Evolutionary conservation across 805 yeast species (phyloP), one percentile per base, ranked within the genome.

Genomic region (Hanseniaspora valbyensis): DNA sequence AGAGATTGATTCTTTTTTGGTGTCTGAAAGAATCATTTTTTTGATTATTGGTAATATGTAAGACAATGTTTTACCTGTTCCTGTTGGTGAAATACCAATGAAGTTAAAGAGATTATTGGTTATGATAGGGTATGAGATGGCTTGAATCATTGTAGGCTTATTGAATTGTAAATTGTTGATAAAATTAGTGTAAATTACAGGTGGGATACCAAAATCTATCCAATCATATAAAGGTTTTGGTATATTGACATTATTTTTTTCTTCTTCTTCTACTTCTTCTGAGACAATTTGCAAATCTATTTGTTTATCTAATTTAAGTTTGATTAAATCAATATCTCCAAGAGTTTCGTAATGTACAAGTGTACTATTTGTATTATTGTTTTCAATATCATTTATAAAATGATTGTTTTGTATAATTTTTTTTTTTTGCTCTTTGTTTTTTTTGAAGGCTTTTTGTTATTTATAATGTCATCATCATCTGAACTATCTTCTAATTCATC

Each of bases 31-130:
- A 0, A 76, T 77, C 2, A 92, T 77, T 54, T 90, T 97, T 46
- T 95, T 72, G 48, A 90, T 69, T 66, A 92, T 65, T 0, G 98
- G 96, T 6, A 92, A 61, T 8, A 88, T 68, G 65, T 85, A 92
- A 1, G 96, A 83, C 57, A 90, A 72, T 0, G 98, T 92, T 61
- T 92, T 92, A 2, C 98, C 98, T 0, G 96, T 85, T 0, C 98
- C 98, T 0, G 98, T 92, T 56, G 88, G 87, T 0, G 98, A 97
- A 19, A 92, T 82, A 5, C 96, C 96, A 42, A 92, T 82, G 7
- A 90, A 77, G 66, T 92, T 97, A 43, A 83, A 66, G 0, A 97
- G 97, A 2, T 81, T 71, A 12, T 45, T 38, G 3, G 50, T 45
- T 19, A 88, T 78, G 0, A 88, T 83, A 0, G 98, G 97, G 21